These are phyloP conservation scores for Sapria himalayana DNA, from an alignment of 345 rosid genomes.

Conservation along the genomic window DNA sequence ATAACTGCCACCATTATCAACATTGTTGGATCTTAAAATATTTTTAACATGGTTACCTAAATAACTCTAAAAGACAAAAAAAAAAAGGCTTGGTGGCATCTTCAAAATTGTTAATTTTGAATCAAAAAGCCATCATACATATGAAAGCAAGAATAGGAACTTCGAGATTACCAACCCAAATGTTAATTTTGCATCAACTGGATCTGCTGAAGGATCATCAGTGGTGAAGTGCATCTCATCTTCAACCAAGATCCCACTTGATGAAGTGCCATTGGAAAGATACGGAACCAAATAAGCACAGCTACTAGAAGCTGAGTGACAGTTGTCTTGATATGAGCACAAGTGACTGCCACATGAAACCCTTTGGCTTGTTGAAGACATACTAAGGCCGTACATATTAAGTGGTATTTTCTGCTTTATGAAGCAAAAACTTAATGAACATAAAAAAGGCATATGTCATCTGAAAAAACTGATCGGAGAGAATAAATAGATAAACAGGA, in stretches of 20 bases:
- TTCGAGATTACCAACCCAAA: conserved; percentile 42
- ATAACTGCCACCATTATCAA: too few relatives aligned
- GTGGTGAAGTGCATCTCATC: conserved; percentile 46
- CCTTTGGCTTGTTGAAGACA: conserved; percentile 37
- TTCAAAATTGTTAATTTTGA: too few relatives aligned
- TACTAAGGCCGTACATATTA: conserved; percentile 53
- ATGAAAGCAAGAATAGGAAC: too few relatives aligned
- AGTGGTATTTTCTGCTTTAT: conserved; percentile 23
- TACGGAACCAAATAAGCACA: conserved; percentile 48
- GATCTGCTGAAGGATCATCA: conserved; percentile 15
- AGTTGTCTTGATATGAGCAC: conserved; percentile 25
- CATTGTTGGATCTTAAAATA: too few relatives aligned
- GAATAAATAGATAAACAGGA: too few relatives aligned
- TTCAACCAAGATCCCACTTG: conserved; percentile 48
- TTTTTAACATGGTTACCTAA: too few relatives aligned
- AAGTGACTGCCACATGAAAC: conserved; percentile 38
- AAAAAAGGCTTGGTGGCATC: too few relatives aligned
- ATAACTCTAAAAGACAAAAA: too few relatives aligned
- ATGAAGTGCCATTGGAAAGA: conserved; percentile 51
- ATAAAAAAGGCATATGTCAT: background rate
- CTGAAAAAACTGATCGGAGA: background rate
- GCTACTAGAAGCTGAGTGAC: conserved; percentile 25
- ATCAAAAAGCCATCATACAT: too few relatives aligned
- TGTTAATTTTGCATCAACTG: conserved; percentile 26
- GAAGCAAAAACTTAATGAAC: background rate